Base-by-base conservation (phyloP, 176 grass and related monocot genomes). In the Leersia perrieri region DNA sequence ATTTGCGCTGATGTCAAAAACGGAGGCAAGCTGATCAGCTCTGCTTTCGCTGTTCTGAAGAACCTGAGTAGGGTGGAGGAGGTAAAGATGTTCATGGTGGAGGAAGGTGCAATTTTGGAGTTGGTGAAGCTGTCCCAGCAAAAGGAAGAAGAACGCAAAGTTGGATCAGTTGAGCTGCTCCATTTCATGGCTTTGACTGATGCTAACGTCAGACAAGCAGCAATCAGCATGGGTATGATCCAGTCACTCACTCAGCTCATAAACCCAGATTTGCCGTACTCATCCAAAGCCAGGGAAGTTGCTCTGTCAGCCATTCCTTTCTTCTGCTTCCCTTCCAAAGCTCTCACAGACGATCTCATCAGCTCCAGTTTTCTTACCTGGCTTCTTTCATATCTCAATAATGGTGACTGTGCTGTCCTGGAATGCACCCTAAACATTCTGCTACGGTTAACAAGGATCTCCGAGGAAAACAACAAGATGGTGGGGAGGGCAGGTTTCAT, bases 61-160 rank as follows among this genome's bases (percentile, higher is more conserved):
- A 92, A 83, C 61, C 70, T 89, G 23, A 76, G 70, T 33, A 76
- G 42, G 31, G 63, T 83, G 32, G 87, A 92, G 11, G 90, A 83
- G 60, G 82, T 92, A 18, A 89, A 45, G 40, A 60, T 63, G 36
- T 92, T 88, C 38, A 83, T 92, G 73, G 33, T 88, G 27, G 86
- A 92, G 23, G 68, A 71, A 33, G 79, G 79, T 26, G 75, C 63
- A 28, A 55, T 86, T 73, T 44, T 20, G 13, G 63, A 80, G 62
- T 57, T 89, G 11, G 51, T 60, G 26, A 75, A 70, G 53, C 86
- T 88, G 36, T 42, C 74, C 35, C 69, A 53, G n/a, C 73, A 74
- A 42, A 87, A 80, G 51, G 38, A 84, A 42, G 38, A 84, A 64
- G 89, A 84, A 72, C 44, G 34, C n/a, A 74, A 80, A 60, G 64